Percentiles rank a stretch among this genome's conserved stretches.
Evolutionary conservation across 2,329 filamentous ascomycete genomes (phyloP).

Genomic region (Thelonectria blattea): DNA sequence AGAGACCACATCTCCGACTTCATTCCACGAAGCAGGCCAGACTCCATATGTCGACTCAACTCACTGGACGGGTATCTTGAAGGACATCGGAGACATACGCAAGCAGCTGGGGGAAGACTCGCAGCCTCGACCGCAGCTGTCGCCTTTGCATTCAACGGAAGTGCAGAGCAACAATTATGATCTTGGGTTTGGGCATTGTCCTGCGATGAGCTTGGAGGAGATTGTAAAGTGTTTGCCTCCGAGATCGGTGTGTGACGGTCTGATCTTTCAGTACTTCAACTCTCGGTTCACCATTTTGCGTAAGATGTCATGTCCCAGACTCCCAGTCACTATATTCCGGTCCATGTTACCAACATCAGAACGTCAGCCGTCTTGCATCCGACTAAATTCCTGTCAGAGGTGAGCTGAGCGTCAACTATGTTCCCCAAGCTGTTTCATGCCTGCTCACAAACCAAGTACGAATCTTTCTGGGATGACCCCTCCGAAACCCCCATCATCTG

Average conservation of each 20-base stretch:
- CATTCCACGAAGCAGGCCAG: background rate
- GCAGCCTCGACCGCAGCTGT: background rate
- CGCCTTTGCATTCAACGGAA: background rate
- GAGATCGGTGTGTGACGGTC: conserved; percentile 37
- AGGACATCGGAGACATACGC: conserved; percentile 43
- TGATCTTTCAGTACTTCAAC: conserved; percentile 42
- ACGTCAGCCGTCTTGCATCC: conserved; percentile 37
- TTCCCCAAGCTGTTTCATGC: background rate
- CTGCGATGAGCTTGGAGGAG: conserved; percentile 9
- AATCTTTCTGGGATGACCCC: conserved; percentile 50
- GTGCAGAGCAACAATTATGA: background rate
- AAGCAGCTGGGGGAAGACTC: conserved; percentile 34
- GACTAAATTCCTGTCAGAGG: conserved; percentile 38
- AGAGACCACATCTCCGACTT: background rate
- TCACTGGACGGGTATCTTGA: conserved; percentile 45
- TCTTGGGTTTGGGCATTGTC: background rate
- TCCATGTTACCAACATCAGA: too few relatives aligned
- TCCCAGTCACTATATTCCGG: too few relatives aligned
- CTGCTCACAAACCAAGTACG: conserved; percentile 40
- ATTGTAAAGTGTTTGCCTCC: conserved; percentile 33
- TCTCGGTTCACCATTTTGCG: conserved; percentile 35
- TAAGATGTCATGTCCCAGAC: conserved; percentile 17
- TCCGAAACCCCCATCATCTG: conserved; percentile 48
- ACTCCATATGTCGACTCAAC: conserved; percentile 39
- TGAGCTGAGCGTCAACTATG: background rate